phyloP scores from a whole-genome alignment of 768 basidiomycete genomes.

The Mycena metata region DNA sequence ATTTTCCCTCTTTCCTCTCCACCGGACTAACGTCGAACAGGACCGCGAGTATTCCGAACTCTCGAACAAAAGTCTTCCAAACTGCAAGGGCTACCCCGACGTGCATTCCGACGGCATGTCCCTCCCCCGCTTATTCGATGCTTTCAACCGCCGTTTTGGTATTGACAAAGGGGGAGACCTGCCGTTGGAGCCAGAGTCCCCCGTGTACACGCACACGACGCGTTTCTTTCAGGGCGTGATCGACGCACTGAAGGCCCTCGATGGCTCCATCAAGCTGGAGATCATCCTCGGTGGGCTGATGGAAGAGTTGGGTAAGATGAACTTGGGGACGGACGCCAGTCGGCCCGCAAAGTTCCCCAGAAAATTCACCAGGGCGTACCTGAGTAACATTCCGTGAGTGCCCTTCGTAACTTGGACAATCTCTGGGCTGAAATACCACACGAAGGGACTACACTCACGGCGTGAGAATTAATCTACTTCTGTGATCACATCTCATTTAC shows the following conservation, averaged over 20 bases:
- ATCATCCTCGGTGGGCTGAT: conserved; percentile 49
- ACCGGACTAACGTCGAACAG: neutral
- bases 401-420: neutral
- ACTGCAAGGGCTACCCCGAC: conserved; percentile 35
- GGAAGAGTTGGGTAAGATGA: conserved; percentile 47
- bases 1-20: neutral
- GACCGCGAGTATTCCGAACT: conserved; percentile 28
- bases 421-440: neutral
- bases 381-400: conserved; percentile 52
- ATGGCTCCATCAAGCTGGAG: conserved; percentile 44
- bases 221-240: conserved; percentile 47
- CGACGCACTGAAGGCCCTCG: conserved; percentile 42
- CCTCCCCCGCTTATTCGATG: conserved; percentile 38
- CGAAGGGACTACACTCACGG: conserved; percentile 51
- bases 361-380: conserved; percentile 50
- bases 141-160: conserved; percentile 40
- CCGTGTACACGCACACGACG: conserved; percentile 41
- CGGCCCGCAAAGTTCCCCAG: conserved; percentile 47
- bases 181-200: conserved; percentile 36
- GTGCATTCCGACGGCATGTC: conserved; percentile 36
- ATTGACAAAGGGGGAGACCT: conserved; percentile 28
- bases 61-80: conserved; percentile 10
- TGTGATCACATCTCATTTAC: neutral
- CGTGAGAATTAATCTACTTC: neutral
- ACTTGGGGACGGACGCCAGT: conserved; percentile 39